These are phyloP conservation scores for Cercospora beticola DNA, from an alignment of 2,329 filamentous ascomycete genomes.

Conservation along the genomic window DNA sequence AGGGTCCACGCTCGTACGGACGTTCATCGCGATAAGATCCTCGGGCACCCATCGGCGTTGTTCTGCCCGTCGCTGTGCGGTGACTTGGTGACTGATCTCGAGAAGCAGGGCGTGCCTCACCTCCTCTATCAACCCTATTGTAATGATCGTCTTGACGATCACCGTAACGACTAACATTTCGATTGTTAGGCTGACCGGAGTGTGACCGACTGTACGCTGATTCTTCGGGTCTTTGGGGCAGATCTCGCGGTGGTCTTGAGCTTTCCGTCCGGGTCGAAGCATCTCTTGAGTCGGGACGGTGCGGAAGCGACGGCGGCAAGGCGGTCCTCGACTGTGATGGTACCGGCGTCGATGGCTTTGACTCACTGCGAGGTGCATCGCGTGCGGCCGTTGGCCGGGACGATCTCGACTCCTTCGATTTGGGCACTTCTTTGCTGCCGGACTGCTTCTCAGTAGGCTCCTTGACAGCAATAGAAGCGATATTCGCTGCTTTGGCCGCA, in stretches of 20 bases:
- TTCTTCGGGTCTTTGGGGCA: constrained; percentile 46
- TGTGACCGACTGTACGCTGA: constrained; percentile 18
- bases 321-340: constrained; percentile 21
- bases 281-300: constrained; percentile 38
- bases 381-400: constrained; percentile 4
- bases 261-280: constrained; percentile 31
- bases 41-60: constrained; percentile 31
- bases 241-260: constrained; percentile 40
- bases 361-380: constrained; percentile 18
- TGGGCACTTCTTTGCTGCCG: constrained; percentile 5
- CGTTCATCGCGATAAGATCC: constrained; percentile 24
- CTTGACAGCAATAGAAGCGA: constrained; percentile 6
- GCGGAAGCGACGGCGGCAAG: constrained; percentile 25
- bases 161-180: constrained; percentile 31
- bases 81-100: constrained; percentile 45
- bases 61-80: constrained; percentile 38
- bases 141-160: constrained; percentile 41
- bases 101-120: constrained; percentile 38
- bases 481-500: constrained; percentile 29
- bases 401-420: not conserved
- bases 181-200: constrained; percentile 9
- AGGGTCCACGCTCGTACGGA: constrained; percentile 18
- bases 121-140: constrained; percentile 47
- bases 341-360: constrained; percentile 29
- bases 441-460: not conserved